Percentiles rank a stretch among this genome's conserved stretches.
Conservation (phyloP, 2,329 filamentous ascomycete species). For the Paramyrothecium roridum region DNA sequence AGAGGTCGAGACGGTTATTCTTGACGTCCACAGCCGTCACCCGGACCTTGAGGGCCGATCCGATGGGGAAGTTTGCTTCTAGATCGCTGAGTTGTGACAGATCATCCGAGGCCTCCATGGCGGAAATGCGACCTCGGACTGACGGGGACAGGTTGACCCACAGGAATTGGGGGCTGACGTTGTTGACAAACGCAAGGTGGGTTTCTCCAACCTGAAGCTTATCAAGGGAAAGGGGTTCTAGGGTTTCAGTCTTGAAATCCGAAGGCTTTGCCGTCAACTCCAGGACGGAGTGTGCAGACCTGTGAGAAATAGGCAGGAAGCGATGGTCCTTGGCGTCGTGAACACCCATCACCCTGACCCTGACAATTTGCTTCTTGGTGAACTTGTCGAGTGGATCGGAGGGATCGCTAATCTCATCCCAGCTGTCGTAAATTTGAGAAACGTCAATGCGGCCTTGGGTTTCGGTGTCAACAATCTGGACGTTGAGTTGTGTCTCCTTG, state of each 20-base stretch:
- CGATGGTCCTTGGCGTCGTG: constrained; percentile 88
- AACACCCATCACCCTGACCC: constrained; percentile 77
- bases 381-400: constrained; percentile 77
- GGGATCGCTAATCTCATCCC: constrained; percentile 79
- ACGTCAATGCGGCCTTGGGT: constrained; percentile 91
- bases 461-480: constrained; percentile 69
- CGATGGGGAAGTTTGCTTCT: constrained; percentile 77
- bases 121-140: constrained; percentile 77
- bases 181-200: constrained; percentile 87
- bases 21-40: constrained; percentile 71
- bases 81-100: constrained; percentile 75
- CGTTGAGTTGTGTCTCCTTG: constrained; percentile 90
- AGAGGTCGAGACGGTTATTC: constrained; percentile 77
- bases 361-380: constrained; percentile 65
- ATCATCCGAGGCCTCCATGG: constrained; percentile 85
- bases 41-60: constrained; percentile 80
- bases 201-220: constrained; percentile 69
- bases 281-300: constrained; percentile 75
- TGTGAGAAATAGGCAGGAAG: constrained; percentile 88
- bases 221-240: constrained; percentile 62
- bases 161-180: constrained; percentile 71
- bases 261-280: constrained; percentile 82
- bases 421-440: constrained; percentile 84
- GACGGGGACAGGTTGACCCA: constrained; percentile 92
- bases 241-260: constrained; percentile 46